Conservation (phyloP, 164 flowering plant genomes). For the Houttuynia cordata region DNA sequence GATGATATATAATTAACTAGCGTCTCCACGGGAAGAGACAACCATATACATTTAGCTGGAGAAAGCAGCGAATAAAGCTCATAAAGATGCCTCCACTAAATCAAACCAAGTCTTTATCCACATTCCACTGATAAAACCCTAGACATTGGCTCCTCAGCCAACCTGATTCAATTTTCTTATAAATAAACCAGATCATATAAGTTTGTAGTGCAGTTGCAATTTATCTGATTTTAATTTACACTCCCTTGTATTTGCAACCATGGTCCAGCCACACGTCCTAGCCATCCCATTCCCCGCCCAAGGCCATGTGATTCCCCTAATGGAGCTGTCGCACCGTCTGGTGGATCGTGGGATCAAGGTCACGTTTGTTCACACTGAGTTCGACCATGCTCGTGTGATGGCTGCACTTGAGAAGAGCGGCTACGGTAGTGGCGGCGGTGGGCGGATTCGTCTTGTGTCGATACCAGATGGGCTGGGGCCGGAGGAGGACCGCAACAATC, state of each 20-base stretch:
- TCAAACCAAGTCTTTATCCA: too few species aligned
- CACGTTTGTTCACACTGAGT: slow-evolving; percentile 20
- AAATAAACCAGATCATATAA: too few species aligned
- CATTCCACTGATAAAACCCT: too few species aligned
- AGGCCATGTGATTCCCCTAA: slow-evolving; percentile 18
- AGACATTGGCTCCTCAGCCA: too few species aligned
- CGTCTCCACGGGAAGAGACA: too few species aligned
- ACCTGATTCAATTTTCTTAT: too few species aligned
- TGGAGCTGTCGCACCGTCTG: slow-evolving; percentile 14
- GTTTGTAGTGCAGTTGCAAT: too few species aligned
- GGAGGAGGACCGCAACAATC: slow-evolving; percentile 6
- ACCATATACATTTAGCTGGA: too few species aligned
- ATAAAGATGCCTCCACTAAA: too few species aligned
- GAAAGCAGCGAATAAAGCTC: too few species aligned
- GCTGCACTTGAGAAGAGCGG: neutral
- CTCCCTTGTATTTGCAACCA: neutral
- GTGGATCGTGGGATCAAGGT: slow-evolving; percentile 16
- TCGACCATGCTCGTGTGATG: slow-evolving; percentile 7
- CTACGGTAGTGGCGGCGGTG: neutral
- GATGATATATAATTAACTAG: too few species aligned
- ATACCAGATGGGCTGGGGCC: slow-evolving; percentile 12
- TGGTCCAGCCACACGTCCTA: slow-evolving; percentile 5
- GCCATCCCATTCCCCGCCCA: slow-evolving; percentile 6
- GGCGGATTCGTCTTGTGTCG: slow-evolving; percentile 4
- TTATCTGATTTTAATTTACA: too few species aligned